These are phyloP conservation scores for Claviceps sp. DNA, from an alignment of 2,329 filamentous ascomycete genomes.

Conservation along the genomic window DNA sequence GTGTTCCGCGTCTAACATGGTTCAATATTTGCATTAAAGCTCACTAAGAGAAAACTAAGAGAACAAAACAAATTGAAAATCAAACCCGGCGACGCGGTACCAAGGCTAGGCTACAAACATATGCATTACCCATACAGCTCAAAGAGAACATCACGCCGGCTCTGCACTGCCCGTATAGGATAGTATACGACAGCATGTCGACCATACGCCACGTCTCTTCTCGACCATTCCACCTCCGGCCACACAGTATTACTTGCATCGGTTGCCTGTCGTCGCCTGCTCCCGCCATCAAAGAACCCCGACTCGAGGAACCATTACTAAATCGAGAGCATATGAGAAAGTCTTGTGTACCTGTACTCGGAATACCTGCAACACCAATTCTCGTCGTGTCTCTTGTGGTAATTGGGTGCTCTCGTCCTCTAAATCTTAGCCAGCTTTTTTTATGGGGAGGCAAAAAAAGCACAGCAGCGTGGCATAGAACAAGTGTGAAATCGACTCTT, in stretches of 20 bases:
- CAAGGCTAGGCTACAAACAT: constrained; percentile 16
- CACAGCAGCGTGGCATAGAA: constrained; percentile 17
- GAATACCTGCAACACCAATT: constrained; percentile 7
- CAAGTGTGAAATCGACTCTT: constrained; percentile 14
- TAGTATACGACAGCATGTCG: constrained; percentile 10
- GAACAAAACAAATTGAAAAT: constrained; percentile 28
- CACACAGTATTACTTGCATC: constrained; percentile 6
- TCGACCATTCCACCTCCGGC: constrained; percentile 5
- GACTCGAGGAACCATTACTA: constrained; percentile 2
- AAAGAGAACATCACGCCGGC: constrained; percentile 7
- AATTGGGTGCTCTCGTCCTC: constrained; percentile 18
- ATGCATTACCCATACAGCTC: constrained; percentile 15
- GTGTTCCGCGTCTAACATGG: constrained; percentile 16
- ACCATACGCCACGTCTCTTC: constrained; percentile 7
- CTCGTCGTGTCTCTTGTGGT: constrained; percentile 2
- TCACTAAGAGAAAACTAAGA: constrained; percentile 41
- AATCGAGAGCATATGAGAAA: constrained; percentile 2
- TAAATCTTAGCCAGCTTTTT: constrained; percentile 17
- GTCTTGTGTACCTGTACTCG: constrained; percentile 2
- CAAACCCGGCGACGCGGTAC: constrained; percentile 10
- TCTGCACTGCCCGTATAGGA: constrained; percentile 2
- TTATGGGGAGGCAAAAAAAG: constrained; percentile 16
- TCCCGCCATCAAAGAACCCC: constrained; percentile 3
- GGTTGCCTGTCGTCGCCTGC: constrained; percentile 8
- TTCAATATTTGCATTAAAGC: constrained; percentile 52